Base-by-base conservation (phyloP, 192 early-diverging fungal genomes). In the Rhizophagus clarus region DNA sequence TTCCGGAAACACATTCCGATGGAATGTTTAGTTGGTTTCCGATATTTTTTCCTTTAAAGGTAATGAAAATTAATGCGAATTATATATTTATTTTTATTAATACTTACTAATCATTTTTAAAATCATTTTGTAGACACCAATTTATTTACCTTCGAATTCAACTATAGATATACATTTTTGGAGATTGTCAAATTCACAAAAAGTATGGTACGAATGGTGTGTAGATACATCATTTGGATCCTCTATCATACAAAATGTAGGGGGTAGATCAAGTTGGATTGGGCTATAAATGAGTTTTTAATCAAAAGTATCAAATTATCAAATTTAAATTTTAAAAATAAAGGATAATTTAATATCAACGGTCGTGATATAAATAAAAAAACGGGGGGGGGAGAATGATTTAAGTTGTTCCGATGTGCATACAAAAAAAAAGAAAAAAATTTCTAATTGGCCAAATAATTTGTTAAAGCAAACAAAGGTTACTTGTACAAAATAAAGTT, bases 1-100 rank as follows among this genome's bases (percentile, higher is more conserved):
- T 91, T 62, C 98, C 98, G 3, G 79, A 72, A 7, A 94, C 94
- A 9, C 97, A 99, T 78, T 95, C 97, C 1, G 88, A 91, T 20
- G 96, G 89, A 2, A 99, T 99, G 98, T 94, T 96, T 79, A 95
- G 94, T 80, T 99, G 98, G 98, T 99, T 99, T 84, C 97, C 98
- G 1, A 96, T 99, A 73, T 98, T 91, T 82, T 98, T 99, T 81
- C 98, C 98, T 4, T 64, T 96, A 61, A 87, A 90, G 87, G 91
- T 90, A 85, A 5, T n/a, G n/a, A 47, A 14, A 20, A 26, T 79
- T 66, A 72, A 66, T 63, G 37, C 20, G n/a, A 28, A 70, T 84
- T 6, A 29, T 61, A 14, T 34, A 45, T 68, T 56, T 77, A 28
- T 85, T 22, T 11, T 47, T 79, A 67, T 80, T 34, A 22, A 20